Conservation (phyloP, 805 yeast genomes). For the Zygosaccharomyces gambellarensis region DNA sequence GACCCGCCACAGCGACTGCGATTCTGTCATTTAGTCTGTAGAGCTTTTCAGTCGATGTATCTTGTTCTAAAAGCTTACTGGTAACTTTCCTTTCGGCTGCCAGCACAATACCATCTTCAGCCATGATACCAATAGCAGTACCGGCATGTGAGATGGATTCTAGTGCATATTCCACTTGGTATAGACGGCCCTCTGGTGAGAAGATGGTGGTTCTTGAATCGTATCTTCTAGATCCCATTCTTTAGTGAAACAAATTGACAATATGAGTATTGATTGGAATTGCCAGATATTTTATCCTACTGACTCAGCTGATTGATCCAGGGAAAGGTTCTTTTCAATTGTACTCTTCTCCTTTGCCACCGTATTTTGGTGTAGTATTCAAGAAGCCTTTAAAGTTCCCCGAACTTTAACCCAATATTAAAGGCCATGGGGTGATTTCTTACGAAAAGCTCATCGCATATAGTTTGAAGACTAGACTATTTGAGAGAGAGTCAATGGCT, state of each 20-base stretch:
- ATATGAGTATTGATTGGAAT: not conserved
- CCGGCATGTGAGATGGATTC: conserved; percentile 98
- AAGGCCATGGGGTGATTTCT: conserved; percentile 3
- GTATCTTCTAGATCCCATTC: conserved; percentile 88
- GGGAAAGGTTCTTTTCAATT: not conserved
- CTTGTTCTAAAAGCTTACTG: conserved; percentile 87
- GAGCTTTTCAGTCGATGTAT: conserved; percentile 87
- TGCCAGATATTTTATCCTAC: not conserved
- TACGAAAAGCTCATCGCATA: conserved; percentile 5
- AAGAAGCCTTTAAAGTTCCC: conserved; percentile 4
- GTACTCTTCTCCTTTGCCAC: conserved; percentile 13
- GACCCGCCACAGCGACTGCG: conserved; percentile 95
- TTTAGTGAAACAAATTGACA: not conserved
- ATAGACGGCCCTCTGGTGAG: conserved; percentile 97
- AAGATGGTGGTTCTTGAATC: conserved; percentile 98
- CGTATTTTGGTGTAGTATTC: conserved; percentile 1
- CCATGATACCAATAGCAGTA: conserved; percentile 90
- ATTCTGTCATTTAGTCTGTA: conserved; percentile 77
- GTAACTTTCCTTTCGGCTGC: conserved; percentile 98
- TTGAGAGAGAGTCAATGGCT: conserved; percentile 15
- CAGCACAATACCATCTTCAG: conserved; percentile 82
- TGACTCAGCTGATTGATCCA: not conserved
- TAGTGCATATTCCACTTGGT: conserved; percentile 95
- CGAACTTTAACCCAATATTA: not conserved
- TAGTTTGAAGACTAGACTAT: not conserved